Evolutionary conservation across 2,329 filamentous ascomycete genomes (phyloP).

Genomic region (Metarhizium brunneum): DNA sequence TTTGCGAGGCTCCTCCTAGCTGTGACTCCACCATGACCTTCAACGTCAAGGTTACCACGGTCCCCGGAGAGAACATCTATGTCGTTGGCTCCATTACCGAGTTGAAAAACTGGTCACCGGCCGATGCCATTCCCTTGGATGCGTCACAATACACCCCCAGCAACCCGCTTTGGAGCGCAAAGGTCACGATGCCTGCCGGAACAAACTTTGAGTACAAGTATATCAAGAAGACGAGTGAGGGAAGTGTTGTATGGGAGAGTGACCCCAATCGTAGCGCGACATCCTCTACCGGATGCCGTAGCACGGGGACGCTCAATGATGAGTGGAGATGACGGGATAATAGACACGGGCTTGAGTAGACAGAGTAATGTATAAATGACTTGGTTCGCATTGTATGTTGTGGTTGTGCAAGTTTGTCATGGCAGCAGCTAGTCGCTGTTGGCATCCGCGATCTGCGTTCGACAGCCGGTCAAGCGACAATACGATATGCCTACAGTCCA

Average conservation of each 20-base stretch:
- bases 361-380: neutral
- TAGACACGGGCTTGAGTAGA: neutral
- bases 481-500: no score
- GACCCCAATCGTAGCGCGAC: conserved; percentile 32
- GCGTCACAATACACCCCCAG: conserved; percentile 43
- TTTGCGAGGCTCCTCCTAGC: conserved; percentile 14
- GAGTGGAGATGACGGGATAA: conserved; percentile 1
- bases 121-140: conserved; percentile 37
- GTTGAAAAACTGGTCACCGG: conserved; percentile 24
- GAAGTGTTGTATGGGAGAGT: conserved; percentile 47
- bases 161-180: conserved; percentile 45
- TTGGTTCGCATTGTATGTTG: neutral
- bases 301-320: conserved; percentile 1
- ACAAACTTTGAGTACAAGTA: conserved; percentile 52
- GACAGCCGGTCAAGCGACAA: no score
- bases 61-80: conserved; percentile 10
- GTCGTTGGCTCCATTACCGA: conserved; percentile 27
- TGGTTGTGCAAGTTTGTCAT: no score
- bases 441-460: no score
- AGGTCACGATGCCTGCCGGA: conserved; percentile 41
- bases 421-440: no score
- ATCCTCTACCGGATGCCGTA: conserved; percentile 3
- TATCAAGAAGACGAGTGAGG: conserved; percentile 41
- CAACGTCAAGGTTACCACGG: conserved; percentile 9
- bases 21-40: conserved; percentile 16